A percentile compares a stretch with the other conserved stretches of the same genome.
Conservation (phyloP, 2,329 filamentous ascomycete species). For the Neoarthrinium moseri region DNA sequence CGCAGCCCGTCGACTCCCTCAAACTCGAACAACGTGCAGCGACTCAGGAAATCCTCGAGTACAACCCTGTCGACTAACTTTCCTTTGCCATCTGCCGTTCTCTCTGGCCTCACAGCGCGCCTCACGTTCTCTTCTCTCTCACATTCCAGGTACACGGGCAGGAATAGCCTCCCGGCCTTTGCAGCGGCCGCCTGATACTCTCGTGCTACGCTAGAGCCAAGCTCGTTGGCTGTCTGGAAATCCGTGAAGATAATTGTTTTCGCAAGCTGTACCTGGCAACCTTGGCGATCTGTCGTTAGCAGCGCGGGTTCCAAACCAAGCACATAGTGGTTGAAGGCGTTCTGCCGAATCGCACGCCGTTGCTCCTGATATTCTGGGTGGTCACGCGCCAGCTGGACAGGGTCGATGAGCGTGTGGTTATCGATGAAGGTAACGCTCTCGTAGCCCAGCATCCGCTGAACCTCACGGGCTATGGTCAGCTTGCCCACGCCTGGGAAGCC, state of each 20-base stretch:
- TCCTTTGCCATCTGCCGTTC: not conserved
- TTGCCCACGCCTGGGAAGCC: not conserved
- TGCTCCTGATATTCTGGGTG: not conserved
- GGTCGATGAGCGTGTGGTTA: not conserved
- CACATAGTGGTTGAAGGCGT: not conserved
- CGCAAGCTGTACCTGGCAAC: too few species aligned
- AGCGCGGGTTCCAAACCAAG: too few species aligned
- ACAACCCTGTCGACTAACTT: not conserved
- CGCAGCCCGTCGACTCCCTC: not conserved
- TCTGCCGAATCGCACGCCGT: not conserved
- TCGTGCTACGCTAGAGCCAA: not conserved
- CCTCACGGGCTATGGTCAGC: not conserved
- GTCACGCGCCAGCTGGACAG: not conserved
- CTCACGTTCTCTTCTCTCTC: not conserved
- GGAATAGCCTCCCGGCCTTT: not conserved
- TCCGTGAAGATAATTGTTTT: constrained; percentile 1
- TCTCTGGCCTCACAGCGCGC: not conserved
- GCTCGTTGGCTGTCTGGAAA: not conserved
- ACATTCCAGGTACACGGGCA: not conserved
- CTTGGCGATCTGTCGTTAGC: too few species aligned
- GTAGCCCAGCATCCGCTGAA: not conserved
- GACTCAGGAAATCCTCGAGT: not conserved
- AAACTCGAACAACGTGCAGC: not conserved
- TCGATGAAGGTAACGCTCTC: not conserved
- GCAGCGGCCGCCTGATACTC: not conserved